phyloP scores from a whole-genome alignment of 1,139 yeast species.

The Yamadazyma friedrichii region DNA sequence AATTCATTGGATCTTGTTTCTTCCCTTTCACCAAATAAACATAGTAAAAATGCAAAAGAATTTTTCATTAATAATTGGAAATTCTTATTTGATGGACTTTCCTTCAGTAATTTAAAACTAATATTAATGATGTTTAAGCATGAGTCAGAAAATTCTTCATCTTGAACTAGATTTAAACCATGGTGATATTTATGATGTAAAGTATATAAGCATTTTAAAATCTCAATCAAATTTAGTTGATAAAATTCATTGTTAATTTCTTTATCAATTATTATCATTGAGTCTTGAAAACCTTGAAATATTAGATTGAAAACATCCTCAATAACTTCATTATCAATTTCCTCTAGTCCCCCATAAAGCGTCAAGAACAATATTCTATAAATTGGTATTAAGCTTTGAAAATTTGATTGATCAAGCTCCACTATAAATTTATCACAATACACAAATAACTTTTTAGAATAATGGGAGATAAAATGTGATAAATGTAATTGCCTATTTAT shows the following conservation, averaged over 20 bases:
- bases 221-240: conserved; percentile 22
- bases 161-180: conserved; percentile 13
- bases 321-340: conserved; percentile 10
- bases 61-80: conserved; percentile 14
- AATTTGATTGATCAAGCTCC: conserved; percentile 9
- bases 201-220: conserved; percentile 28
- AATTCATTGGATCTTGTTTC: conserved; percentile 9
- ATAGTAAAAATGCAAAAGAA: conserved; percentile 19
- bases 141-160: conserved; percentile 14
- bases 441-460: conserved; percentile 17
- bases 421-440: conserved; percentile 17
- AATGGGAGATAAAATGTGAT: conserved; percentile 20
- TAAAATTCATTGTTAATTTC: conserved; percentile 5
- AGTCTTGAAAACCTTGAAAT: conserved; percentile 16
- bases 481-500: conserved; percentile 25
- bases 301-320: conserved; percentile 16
- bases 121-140: conserved; percentile 13
- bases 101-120: conserved; percentile 1
- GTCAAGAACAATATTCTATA: conserved; percentile 28
- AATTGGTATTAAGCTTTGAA: conserved; percentile 21
- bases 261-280: conserved; percentile 10
- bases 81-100: background rate
- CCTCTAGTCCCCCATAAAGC: conserved; percentile 21
- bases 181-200: conserved; percentile 22
- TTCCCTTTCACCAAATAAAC: conserved; percentile 17